Evolutionary conservation across 148 eudicot species (phyloP).

Genomic region (Gaultheria prostrata): DNA sequence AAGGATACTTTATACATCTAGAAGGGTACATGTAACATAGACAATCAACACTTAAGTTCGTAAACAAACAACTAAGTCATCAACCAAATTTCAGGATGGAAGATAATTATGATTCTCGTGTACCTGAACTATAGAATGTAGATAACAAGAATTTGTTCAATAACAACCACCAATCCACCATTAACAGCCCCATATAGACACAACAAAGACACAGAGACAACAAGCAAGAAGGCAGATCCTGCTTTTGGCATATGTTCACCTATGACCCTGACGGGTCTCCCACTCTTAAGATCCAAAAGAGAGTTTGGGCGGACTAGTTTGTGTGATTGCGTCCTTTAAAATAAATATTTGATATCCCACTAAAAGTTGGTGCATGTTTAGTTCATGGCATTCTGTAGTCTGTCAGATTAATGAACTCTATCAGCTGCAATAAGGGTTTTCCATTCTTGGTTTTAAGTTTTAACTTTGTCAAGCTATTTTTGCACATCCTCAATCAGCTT

Average conservation of each 20-base stretch:
- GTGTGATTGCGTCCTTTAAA: not conserved
- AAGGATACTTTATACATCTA: not conserved
- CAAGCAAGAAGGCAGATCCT: not conserved
- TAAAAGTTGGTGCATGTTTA: not conserved
- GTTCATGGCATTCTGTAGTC: not conserved
- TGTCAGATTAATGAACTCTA: not conserved
- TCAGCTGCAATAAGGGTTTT: not conserved
- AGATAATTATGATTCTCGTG: too few species aligned
- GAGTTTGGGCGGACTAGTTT: not conserved
- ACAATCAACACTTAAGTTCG: not conserved
- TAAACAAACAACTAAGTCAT: not conserved
- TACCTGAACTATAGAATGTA: not conserved
- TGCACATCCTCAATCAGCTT: not conserved
- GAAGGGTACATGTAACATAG: not conserved
- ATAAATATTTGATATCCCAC: not conserved
- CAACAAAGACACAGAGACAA: not conserved
- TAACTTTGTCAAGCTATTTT: not conserved
- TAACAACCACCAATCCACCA: not conserved
- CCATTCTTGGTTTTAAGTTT: not conserved
- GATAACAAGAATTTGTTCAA: not conserved
- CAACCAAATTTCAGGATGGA: not conserved
- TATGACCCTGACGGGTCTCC: not conserved
- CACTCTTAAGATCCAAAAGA: not conserved
- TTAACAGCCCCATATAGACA: not conserved
- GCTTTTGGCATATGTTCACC: conserved; percentile 7